These are phyloP conservation scores for Hordeum pubiflorum DNA, from an alignment of 202 grass and related monocot species.

Conservation along the genomic window DNA sequence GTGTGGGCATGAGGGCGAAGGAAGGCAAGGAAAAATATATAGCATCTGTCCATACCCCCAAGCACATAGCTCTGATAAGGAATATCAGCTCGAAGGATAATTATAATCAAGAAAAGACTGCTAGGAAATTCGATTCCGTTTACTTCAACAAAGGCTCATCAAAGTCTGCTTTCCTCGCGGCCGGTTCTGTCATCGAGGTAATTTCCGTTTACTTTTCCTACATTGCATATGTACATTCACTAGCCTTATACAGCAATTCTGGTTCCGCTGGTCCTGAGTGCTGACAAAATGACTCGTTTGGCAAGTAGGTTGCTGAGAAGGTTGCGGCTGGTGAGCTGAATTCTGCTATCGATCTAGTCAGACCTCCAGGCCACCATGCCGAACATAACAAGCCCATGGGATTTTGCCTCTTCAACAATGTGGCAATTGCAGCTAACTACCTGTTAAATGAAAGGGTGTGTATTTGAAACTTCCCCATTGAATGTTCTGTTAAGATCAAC, in stretches of 20 bases:
- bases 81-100: slow-evolving; percentile 65
- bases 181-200: slow-evolving; percentile 83
- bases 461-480: slow-evolving; percentile 5
- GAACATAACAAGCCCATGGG: slow-evolving; percentile 79
- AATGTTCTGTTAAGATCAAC: background rate
- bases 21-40: slow-evolving; percentile 63
- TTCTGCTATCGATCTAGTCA: slow-evolving; percentile 87
- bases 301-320: slow-evolving; percentile 70
- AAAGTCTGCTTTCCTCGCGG: slow-evolving; percentile 82
- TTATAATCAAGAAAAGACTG: slow-evolving; percentile 42
- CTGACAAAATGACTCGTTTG: background rate
- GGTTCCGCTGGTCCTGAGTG: background rate
- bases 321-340: slow-evolving; percentile 68
- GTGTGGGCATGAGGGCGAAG: slow-evolving; percentile 57
- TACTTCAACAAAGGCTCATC: slow-evolving; percentile 90
- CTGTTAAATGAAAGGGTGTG: slow-evolving; percentile 82
- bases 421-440: slow-evolving; percentile 73
- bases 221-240: background rate
- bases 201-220: slow-evolving; percentile 3
- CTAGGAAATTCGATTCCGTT: slow-evolving; percentile 58
- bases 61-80: slow-evolving; percentile 67
- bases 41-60: slow-evolving; percentile 57
- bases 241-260: background rate
- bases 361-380: slow-evolving; percentile 94
- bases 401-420: slow-evolving; percentile 98